phyloP scores from a whole-genome alignment of 192 early-diverging fungal genomes.

The Gaertneriomyces semiglobifer region DNA sequence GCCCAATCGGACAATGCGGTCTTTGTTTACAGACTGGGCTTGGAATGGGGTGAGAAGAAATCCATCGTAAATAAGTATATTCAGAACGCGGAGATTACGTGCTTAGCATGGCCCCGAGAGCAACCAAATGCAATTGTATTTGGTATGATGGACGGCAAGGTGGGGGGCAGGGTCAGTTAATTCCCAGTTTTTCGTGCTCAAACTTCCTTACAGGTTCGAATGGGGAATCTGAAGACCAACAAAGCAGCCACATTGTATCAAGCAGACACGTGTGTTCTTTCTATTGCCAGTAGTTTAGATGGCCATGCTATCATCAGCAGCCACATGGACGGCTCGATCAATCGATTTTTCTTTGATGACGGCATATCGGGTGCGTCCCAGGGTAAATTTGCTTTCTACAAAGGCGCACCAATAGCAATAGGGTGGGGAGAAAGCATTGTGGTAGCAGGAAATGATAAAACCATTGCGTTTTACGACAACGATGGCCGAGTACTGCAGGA shows the following conservation, averaged over 20 bases:
- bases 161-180: conserved; percentile 8
- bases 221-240: conserved; percentile 65
- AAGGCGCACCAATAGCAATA: conserved; percentile 47
- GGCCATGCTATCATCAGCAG: conserved; percentile 60
- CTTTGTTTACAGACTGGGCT: conserved; percentile 63
- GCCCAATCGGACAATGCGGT: conserved; percentile 61
- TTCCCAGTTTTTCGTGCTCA: neutral
- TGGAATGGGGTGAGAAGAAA: conserved; percentile 69
- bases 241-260: conserved; percentile 66
- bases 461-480: conserved; percentile 52
- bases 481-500: conserved; percentile 50
- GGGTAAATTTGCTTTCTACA: conserved; percentile 58
- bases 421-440: conserved; percentile 58
- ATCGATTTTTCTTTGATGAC: conserved; percentile 66
- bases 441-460: conserved; percentile 51
- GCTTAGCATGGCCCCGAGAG: conserved; percentile 57
- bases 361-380: conserved; percentile 59
- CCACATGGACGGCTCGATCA: conserved; percentile 59
- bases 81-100: conserved; percentile 60
- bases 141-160: conserved; percentile 61
- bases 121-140: conserved; percentile 62
- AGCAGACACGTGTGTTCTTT: conserved; percentile 57
- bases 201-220: conserved; percentile 39
- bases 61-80: conserved; percentile 67
- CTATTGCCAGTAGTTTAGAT: conserved; percentile 48